Conservation (phyloP, 257 asterid genomes). For the Solanum lycopersicoides region DNA sequence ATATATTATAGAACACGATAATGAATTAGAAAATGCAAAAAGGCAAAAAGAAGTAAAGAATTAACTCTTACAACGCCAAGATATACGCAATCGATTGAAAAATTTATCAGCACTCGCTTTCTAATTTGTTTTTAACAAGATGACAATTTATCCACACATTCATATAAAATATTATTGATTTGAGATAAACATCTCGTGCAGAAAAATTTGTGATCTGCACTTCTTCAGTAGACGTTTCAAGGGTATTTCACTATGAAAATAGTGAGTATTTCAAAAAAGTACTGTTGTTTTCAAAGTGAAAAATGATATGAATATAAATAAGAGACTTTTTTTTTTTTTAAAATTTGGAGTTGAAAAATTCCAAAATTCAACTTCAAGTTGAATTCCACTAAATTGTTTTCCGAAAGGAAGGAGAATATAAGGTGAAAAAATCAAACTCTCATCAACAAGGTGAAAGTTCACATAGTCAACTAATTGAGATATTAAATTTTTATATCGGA, state of each 20-base stretch:
- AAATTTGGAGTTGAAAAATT: background rate
- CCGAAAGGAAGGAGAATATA: background rate
- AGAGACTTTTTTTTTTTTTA: background rate
- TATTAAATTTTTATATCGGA: too few species aligned
- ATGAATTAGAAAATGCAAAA: background rate
- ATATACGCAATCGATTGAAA: background rate
- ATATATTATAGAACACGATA: background rate
- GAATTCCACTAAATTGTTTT: background rate
- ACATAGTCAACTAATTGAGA: too few species aligned
- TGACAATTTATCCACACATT: background rate
- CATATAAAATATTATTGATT: background rate
- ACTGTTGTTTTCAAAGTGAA: background rate
- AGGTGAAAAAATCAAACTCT: fast-evolving
- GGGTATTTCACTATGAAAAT: background rate
- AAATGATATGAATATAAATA: background rate
- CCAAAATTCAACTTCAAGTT: background rate
- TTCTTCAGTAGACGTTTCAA: background rate
- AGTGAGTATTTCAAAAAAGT: background rate
- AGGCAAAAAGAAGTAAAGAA: background rate
- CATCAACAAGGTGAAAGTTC: background rate
- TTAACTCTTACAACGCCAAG: background rate
- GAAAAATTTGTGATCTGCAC: background rate
- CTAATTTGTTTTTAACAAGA: background rate
- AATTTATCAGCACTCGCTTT: background rate
- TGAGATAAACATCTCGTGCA: background rate